A percentile compares a stretch with the other conserved stretches of the same genome.
Evolutionary conservation across 2,329 filamentous ascomycete genomes (phyloP).

Genomic region (Drechslerella dactyloides): DNA sequence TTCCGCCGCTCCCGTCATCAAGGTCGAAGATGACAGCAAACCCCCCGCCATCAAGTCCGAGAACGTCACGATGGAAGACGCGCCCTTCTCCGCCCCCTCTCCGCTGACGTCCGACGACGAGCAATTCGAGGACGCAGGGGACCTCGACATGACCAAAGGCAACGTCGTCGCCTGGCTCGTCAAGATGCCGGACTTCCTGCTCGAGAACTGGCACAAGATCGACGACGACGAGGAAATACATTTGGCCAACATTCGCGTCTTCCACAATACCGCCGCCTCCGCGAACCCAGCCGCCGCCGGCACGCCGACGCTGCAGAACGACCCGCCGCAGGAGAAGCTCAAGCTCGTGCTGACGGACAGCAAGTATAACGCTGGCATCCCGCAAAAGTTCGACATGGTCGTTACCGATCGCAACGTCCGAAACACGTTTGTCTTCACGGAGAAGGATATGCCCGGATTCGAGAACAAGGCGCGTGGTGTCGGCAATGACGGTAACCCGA

Average conservation of each 20-base stretch:
- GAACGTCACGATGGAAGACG: slow-evolving; percentile 46
- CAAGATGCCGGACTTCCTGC: slow-evolving; percentile 78
- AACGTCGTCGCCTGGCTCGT: slow-evolving; percentile 68
- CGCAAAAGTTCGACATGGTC: slow-evolving; percentile 85
- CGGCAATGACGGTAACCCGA: slow-evolving; percentile 57
- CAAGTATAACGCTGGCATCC: slow-evolving; percentile 73
- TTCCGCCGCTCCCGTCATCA: slow-evolving; percentile 38
- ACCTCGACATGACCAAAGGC: slow-evolving; percentile 66
- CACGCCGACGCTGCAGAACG: slow-evolving; percentile 11
- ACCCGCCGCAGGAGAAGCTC: slow-evolving; percentile 48
- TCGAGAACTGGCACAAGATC: slow-evolving; percentile 77
- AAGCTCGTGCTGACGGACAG: slow-evolving; percentile 53
- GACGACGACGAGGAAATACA: slow-evolving; percentile 82
- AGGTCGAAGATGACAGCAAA: slow-evolving; percentile 42
- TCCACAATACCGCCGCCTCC: slow-evolving; percentile 52
- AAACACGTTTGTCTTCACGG: slow-evolving; percentile 91
- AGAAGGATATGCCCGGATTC: slow-evolving; percentile 86
- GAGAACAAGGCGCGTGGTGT: slow-evolving; percentile 57
- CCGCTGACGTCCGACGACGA: slow-evolving; percentile 62
- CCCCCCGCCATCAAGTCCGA: slow-evolving; percentile 42
- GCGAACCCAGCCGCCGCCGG: background rate
- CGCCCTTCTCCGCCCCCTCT: slow-evolving; percentile 8
- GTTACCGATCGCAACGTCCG: slow-evolving; percentile 71
- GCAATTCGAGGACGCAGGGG: slow-evolving; percentile 72
- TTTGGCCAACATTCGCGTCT: slow-evolving; percentile 73